Evolutionary conservation across 1,284 basidiomycete genomes (phyloP).

Genomic region (Sphagnurus paluster): DNA sequence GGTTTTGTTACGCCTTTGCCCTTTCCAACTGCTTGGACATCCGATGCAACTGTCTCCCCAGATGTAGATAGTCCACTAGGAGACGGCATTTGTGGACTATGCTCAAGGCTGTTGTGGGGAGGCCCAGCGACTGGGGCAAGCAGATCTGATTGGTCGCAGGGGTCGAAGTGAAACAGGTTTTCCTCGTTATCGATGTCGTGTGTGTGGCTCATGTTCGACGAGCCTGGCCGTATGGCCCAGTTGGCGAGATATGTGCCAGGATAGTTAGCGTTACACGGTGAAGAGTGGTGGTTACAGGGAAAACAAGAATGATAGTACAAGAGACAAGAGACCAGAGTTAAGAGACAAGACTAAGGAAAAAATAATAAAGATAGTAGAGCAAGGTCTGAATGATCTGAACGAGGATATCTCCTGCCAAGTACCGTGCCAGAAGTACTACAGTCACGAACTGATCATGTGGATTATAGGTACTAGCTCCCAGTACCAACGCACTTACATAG

Average conservation of each 20-base stretch:
- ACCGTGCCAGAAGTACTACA: slow-evolving; percentile 5
- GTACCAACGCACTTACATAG: too few relatives aligned
- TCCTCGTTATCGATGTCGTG: slow-evolving; percentile 58
- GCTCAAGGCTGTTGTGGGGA: slow-evolving; percentile 6
- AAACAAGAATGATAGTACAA: slow-evolving; percentile 11
- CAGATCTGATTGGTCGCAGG: slow-evolving; percentile 35
- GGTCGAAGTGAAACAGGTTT: slow-evolving; percentile 52
- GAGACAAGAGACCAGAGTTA: slow-evolving; percentile 13
- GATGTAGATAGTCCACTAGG: slow-evolving; percentile 28
- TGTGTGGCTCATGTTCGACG: slow-evolving; percentile 29
- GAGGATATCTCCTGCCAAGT: slow-evolving; percentile 25
- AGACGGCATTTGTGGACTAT: slow-evolving; percentile 24
- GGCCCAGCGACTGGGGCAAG: slow-evolving; percentile 14
- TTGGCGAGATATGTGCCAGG: slow-evolving; percentile 12
- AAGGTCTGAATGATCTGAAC: slow-evolving; percentile 26
- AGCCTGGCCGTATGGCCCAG: slow-evolving; percentile 10
- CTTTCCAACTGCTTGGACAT: slow-evolving; percentile 32
- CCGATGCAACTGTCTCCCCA: slow-evolving; percentile 22
- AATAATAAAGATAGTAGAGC: slow-evolving; percentile 9
- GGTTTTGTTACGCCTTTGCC: slow-evolving; percentile 51
- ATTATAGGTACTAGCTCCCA: too few relatives aligned
- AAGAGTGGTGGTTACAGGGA: slow-evolving; percentile 2
- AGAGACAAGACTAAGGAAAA: slow-evolving; percentile 14
- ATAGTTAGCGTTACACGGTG: slow-evolving; percentile 10
- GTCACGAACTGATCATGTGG: slow-evolving; percentile 11